Evolutionary conservation across 768 basidiomycete genomes (phyloP).

Genomic region (Amanita thiersii): DNA sequence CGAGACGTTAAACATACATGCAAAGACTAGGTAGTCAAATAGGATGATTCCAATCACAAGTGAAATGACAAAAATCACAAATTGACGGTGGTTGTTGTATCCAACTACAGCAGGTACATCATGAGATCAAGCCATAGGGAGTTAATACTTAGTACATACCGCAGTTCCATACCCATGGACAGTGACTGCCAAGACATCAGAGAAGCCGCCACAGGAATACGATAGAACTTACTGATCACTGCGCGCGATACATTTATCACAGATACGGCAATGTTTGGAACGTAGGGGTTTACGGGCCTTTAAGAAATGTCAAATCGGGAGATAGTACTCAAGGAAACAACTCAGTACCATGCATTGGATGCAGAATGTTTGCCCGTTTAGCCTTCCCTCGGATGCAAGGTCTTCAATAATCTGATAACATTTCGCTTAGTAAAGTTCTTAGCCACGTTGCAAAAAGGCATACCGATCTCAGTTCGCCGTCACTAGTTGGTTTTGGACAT

Average conservation of each 20-base stretch:
- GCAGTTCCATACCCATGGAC: constrained; percentile 99
- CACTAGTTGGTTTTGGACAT: constrained; percentile 73
- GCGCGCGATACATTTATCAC: constrained; percentile 82
- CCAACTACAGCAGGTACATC: constrained; percentile 64
- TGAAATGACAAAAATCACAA: constrained; percentile 83
- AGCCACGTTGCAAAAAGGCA: constrained; percentile 17
- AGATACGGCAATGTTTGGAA: constrained; percentile 92
- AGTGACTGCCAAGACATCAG: constrained; percentile 52
- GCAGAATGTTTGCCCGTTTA: constrained; percentile 97
- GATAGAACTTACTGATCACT: constrained; percentile 77
- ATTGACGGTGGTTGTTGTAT: constrained; percentile 90
- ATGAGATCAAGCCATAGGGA: background rate
- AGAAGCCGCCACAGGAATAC: background rate
- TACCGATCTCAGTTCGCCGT: constrained; percentile 83
- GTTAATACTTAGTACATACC: constrained; percentile 37
- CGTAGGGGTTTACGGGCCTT: constrained; percentile 85
- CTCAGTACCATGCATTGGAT: constrained; percentile 81
- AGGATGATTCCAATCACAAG: constrained; percentile 73
- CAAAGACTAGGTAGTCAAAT: constrained; percentile 80
- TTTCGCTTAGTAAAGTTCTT: background rate
- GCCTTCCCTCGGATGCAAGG: constrained; percentile 73
- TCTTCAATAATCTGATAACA: constrained; percentile 71
- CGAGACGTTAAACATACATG: constrained; percentile 48
- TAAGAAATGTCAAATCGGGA: background rate
- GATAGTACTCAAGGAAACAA: constrained; percentile 13